A percentile compares a stretch with the other conserved stretches of the same genome.
phyloP scores from a whole-genome alignment of 805 yeast species.

The Teunomyces stri region DNA sequence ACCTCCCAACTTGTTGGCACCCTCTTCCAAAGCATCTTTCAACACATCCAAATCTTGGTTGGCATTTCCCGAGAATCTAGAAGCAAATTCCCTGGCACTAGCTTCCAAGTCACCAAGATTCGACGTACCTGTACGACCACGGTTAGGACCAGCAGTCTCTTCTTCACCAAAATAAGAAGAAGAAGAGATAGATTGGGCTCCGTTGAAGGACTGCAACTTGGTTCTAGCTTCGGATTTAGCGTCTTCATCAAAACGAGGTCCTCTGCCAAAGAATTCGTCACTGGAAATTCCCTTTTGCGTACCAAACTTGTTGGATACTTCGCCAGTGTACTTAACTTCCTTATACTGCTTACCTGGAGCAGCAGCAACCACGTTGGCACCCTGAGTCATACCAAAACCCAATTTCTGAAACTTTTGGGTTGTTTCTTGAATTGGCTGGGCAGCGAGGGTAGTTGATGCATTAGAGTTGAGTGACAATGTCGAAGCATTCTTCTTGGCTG shows the following conservation, averaged over 20 bases:
- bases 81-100: conserved; percentile 60
- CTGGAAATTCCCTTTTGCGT: conserved; percentile 92
- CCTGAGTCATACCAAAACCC: conserved; percentile 86
- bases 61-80: conserved; percentile 69
- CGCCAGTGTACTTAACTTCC: conserved; percentile 68
- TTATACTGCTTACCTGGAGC: conserved; percentile 39
- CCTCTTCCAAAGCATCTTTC: conserved; percentile 89
- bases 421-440: conserved; percentile 40
- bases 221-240: conserved; percentile 76
- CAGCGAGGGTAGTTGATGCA: background rate
- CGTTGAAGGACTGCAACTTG: conserved; percentile 78
- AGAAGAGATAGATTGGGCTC: conserved; percentile 90
- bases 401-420: conserved; percentile 75
- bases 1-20: conserved; percentile 85
- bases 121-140: conserved; percentile 23
- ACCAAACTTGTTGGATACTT: conserved; percentile 76
- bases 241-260: conserved; percentile 68
- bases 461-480: conserved; percentile 10
- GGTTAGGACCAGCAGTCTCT: conserved; percentile 39
- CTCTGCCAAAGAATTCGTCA: conserved; percentile 91
- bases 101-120: conserved; percentile 51
- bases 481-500: conserved; percentile 10
- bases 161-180: conserved; percentile 90
- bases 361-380: conserved; percentile 50
- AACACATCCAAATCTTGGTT: conserved; percentile 85